Base-by-base conservation (phyloP, 352 stramenopile genomes). In the Pythium insidiosum region DNA sequence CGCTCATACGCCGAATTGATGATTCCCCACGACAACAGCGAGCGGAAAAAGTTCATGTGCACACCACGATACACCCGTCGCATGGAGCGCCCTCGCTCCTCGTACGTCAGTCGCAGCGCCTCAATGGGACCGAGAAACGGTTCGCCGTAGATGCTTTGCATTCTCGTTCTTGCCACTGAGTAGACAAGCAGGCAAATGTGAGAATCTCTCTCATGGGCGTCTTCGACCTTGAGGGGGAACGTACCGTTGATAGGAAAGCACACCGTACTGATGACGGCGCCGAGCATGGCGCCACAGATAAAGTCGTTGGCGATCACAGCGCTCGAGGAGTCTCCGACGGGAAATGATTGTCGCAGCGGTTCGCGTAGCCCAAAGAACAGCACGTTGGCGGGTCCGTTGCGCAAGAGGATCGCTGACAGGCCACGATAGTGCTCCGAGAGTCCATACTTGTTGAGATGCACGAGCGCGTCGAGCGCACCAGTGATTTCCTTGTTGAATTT, bases 1-100 rank as follows among this genome's bases (percentile, higher is more conserved):
- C 84, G 84, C 56, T 95, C 84, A 47, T 94, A 95, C 31, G 77
- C 77, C 43, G 76, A 89, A 55, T 95, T 95, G 50, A 95, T 90
- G 43, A 95, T 95, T 9, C 84, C 84, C 84, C 84, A 95, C 13
- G 84, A 94, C 13, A 95, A 43, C 3, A 95, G 58, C 20, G 79
- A 91, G 9, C 84, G 68, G 37, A 84, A 83, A 56, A 91, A 95
- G 50, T 95, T 95, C 62, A 95, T 84, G 52, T 89, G 68, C 3
- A 91, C 84, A 9, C 84, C 84, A 36, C 83, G 80, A 56, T 92
- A 95, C 31, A 95, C 51, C 9, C 67, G 56, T n/a, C 52, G 50
- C 16, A 86, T 33, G 36, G 66, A 82, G 30, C 53, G 58, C 0
- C 76, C 78, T 23, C 84, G 70, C 52, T 95, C 81, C 20, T 63